A percentile compares a stretch with the other conserved stretches of the same genome.
Conservation (phyloP, 2,329 filamentous ascomycete genomes). For the Tricladium varicosporioides region DNA sequence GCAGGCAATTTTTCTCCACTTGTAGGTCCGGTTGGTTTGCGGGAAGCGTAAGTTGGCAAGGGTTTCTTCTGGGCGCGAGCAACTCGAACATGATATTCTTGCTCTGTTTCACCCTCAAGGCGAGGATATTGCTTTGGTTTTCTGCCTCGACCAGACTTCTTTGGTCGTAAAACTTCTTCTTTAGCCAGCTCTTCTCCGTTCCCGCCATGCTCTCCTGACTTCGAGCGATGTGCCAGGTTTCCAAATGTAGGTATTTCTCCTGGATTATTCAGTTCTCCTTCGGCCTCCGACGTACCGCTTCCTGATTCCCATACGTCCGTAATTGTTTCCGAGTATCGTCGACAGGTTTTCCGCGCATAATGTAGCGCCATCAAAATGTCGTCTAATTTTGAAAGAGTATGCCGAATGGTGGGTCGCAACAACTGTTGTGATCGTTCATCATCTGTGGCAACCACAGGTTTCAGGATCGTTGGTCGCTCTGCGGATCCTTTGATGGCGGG, state of each 20-base stretch:
- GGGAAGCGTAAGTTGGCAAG: slow-evolving; percentile 36
- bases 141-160: slow-evolving; percentile 25
- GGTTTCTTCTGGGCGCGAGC: slow-evolving; percentile 42
- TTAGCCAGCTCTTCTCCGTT: neutral
- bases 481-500: slow-evolving; percentile 4
- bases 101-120: slow-evolving; percentile 33
- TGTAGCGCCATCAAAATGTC: slow-evolving; percentile 68
- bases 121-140: slow-evolving; percentile 28
- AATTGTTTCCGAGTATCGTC: slow-evolving; percentile 33
- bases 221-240: slow-evolving; percentile 18
- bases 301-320: slow-evolving; percentile 24
- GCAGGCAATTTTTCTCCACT: too few species aligned
- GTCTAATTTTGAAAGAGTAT: slow-evolving; percentile 70
- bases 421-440: slow-evolving; percentile 66
- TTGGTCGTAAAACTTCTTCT: slow-evolving; percentile 15
- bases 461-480: slow-evolving; percentile 4
- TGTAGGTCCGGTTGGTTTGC: neutral
- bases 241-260: slow-evolving; percentile 26
- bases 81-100: slow-evolving; percentile 47
- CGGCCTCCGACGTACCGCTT: slow-evolving; percentile 1
- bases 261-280: slow-evolving; percentile 11
- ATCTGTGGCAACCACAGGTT: slow-evolving; percentile 62
- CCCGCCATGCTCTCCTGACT: neutral
- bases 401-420: slow-evolving; percentile 66
- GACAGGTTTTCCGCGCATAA: slow-evolving; percentile 56